Evolutionary conservation across 2,329 filamentous ascomycete genomes (phyloP).

Genomic region (Ceratocystis papillata): DNA sequence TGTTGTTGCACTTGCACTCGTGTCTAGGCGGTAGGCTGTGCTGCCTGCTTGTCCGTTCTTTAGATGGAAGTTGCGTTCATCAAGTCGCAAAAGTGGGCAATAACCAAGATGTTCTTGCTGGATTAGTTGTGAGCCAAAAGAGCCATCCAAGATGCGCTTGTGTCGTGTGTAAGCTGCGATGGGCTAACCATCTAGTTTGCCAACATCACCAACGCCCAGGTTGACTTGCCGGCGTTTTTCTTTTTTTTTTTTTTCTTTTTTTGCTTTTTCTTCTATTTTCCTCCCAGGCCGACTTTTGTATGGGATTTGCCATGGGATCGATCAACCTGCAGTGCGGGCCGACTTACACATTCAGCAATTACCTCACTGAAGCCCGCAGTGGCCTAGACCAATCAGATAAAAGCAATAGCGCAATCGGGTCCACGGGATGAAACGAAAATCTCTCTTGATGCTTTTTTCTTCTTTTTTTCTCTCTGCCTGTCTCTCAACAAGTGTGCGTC

Average conservation of each 20-base stretch:
- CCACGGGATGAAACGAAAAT: neutral
- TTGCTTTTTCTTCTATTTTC: neutral
- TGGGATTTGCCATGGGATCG: constrained; percentile 9
- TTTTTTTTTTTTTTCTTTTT: neutral
- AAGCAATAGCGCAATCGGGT: neutral
- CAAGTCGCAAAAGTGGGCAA: neutral
- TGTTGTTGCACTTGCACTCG: neutral
- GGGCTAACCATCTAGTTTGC: too few relatives aligned
- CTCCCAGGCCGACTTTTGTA: neutral
- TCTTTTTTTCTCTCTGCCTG: neutral
- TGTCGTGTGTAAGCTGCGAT: too few relatives aligned
- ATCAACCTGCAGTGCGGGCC: constrained; percentile 3
- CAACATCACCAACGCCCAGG: too few relatives aligned
- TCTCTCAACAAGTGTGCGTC: neutral
- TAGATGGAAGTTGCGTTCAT: neutral
- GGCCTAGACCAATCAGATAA: neutral
- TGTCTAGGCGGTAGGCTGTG: neutral
- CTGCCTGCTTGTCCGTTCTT: neutral
- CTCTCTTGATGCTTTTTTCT: neutral
- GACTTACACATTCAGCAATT: constrained; percentile 15
- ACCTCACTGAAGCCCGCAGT: neutral
- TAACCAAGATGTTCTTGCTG: neutral
- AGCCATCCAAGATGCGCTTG: neutral
- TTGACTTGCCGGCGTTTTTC: neutral
- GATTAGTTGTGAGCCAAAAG: neutral